A percentile compares a stretch with the other conserved stretches of the same genome.
Conservation (phyloP, 2,329 filamentous ascomycete genomes). For the Fusarium illudens region DNA sequence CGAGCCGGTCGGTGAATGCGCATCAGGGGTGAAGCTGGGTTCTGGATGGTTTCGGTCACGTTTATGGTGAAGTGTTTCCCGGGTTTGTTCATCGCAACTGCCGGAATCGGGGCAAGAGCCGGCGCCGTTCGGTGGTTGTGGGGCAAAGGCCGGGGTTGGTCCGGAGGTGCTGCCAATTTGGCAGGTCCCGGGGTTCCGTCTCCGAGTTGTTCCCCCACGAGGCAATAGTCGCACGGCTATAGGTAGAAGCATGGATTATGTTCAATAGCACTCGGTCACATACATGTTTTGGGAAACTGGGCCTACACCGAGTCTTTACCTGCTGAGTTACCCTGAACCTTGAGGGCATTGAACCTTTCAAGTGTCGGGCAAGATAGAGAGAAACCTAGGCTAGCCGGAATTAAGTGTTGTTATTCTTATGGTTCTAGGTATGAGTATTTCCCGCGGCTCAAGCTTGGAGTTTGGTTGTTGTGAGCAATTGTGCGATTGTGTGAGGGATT, state of each 20-base stretch:
- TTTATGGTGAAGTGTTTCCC: constrained; percentile 7
- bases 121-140: constrained; percentile 22
- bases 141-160: neutral
- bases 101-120: constrained; percentile 26
- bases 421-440: neutral
- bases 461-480: neutral
- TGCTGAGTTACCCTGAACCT: neutral
- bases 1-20: constrained; percentile 14
- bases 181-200: neutral
- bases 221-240: neutral
- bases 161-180: neutral
- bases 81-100: constrained; percentile 17
- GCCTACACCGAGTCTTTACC: too few species aligned
- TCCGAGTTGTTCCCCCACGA: neutral
- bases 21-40: neutral
- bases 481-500: too few species aligned
- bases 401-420: neutral
- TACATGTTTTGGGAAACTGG: neutral
- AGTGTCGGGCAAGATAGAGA: too few species aligned
- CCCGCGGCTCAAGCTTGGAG: neutral
- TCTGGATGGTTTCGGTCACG: constrained; percentile 15
- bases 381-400: too few species aligned
- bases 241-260: neutral
- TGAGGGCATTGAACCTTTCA: too few species aligned
- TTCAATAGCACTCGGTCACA: neutral